Percentiles rank a stretch among this genome's conserved stretches.
Evolutionary conservation across 306 rosid genomes (phyloP).

Genomic region (Quercus aquifolioides): DNA sequence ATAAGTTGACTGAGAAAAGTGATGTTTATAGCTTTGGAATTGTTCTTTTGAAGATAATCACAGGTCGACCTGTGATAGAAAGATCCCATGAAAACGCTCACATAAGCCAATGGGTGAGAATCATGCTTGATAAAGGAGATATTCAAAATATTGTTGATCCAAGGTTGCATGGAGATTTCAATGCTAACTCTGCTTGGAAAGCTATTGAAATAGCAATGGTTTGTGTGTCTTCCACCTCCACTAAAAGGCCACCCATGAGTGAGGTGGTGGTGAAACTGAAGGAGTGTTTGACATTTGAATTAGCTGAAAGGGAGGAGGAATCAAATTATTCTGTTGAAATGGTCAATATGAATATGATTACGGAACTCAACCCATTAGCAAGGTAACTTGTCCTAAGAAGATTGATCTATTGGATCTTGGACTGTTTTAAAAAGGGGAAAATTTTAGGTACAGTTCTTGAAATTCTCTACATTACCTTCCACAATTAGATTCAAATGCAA

Average conservation of each 20-base stretch:
- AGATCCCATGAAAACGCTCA: neutral
- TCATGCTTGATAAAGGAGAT: conserved; percentile 2
- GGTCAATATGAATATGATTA: neutral
- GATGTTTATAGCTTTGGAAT: conserved; percentile 26
- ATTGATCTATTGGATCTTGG: no score
- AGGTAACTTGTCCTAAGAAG: no score
- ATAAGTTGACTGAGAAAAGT: conserved; percentile 3
- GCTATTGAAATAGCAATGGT: conserved; percentile 18
- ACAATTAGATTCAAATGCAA: no score
- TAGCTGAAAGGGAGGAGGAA: neutral
- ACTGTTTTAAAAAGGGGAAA: no score
- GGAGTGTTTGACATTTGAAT: neutral
- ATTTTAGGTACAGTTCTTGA: no score
- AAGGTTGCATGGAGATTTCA: neutral
- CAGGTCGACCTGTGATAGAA: neutral
- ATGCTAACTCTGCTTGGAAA: conserved; percentile 5
- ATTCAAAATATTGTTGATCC: conserved; percentile 1
- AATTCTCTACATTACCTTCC: no score
- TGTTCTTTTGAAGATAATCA: conserved; percentile 6
- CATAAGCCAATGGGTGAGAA: conserved; percentile 5
- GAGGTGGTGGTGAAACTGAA: conserved; percentile 1
- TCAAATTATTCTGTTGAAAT: neutral
- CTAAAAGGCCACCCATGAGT: conserved; percentile 17
- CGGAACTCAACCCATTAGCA: no score
- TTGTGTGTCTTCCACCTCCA: neutral